Evolutionary conservation across 768 basidiomycete species (phyloP), one percentile per base, ranked within the genome.

Genomic region (Kondoa subrosea): DNA sequence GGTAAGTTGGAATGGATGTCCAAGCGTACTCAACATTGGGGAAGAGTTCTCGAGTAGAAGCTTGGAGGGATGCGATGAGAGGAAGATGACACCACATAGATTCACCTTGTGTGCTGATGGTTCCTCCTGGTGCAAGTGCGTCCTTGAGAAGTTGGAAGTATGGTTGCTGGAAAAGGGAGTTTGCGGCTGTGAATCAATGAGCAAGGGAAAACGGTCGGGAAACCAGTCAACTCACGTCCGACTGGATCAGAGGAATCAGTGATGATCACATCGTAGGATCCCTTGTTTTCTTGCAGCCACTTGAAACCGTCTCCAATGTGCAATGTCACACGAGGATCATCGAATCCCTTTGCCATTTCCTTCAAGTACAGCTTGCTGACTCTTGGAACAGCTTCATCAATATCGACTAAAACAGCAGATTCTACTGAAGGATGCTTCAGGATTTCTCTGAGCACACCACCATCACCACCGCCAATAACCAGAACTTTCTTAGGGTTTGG

Each of bases 391-490:
- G 91, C 91, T 88, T 97, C 92, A 76, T 97, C 93, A 74, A 99
- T 99, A 78, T 97, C 93, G 79, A 90, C 92, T 4, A 99, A 84
- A 21, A 92, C 89, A 72, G 96, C 91, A 73, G 89, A 78, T 77
- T 96, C 84, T 67, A 99, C 91, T 1, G 83, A 82, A 64, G 85
- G 82, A 78, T 97, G 92, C 82, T 92, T 96, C 76, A 99, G 83
- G 27, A 91, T 90, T 78, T 99, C 93, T 61, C 93, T 86, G 57
- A 99, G 89, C 70, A 97, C 93, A 72, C 93, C 95, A 57, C 95
- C 95, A 77, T 99, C 95, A 31, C 95, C 95, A 63, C 93, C 95
- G 62, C 95, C 95, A 69, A 99, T 92, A 68, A 99, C 95, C 34
- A 99, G 85, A 21, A 97, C 93, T 74, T 87, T 85, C 78, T 88